Conservation (phyloP, 176 grass and related monocot genomes). For the Carex scoparia region DNA sequence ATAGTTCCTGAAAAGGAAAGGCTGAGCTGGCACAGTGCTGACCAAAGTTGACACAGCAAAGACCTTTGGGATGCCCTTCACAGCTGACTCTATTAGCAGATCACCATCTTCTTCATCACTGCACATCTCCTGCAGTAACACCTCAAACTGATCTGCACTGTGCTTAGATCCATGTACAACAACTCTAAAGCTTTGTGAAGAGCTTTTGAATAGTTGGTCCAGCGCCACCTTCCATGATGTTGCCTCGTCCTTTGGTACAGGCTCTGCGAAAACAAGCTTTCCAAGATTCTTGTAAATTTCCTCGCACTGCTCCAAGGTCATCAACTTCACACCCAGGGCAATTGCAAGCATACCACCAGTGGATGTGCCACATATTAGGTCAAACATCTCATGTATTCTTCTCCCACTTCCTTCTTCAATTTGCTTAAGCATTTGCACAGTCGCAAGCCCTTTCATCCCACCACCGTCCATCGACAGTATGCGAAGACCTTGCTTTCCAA, state of each 20-base stretch:
- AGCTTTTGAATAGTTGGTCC: conserved; percentile 98
- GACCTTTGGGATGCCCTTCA: conserved; percentile 90
- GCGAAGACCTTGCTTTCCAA: conserved; percentile 81
- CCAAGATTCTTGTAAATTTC: conserved; percentile 99
- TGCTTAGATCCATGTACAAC: conserved; percentile 99
- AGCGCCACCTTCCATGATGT: conserved; percentile 89
- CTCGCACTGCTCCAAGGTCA: conserved; percentile 93
- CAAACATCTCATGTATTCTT: conserved; percentile 97
- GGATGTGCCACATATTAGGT: conserved; percentile 96
- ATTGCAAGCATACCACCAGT: conserved; percentile 98
- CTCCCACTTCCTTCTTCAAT: conserved; percentile 95
- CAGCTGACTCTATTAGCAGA: conserved; percentile 94
- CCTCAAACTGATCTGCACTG: conserved; percentile 97
- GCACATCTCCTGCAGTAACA: conserved; percentile 88
- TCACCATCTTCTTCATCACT: conserved; percentile 95
- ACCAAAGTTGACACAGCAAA: conserved; percentile 96
- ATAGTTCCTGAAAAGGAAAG: conserved; percentile 94
- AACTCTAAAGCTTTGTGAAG: conserved; percentile 94
- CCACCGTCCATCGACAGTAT: conserved; percentile 99
- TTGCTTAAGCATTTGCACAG: conserved; percentile 97
- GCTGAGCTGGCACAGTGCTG: conserved; percentile 87
- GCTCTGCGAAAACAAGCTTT: conserved; percentile 94
- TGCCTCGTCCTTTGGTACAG: conserved; percentile 90
- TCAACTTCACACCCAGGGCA: conserved; percentile 92
- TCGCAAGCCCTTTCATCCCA: conserved; percentile 98